A percentile compares a stretch with the other conserved stretches of the same genome.
Evolutionary conservation across 352 stramenopile species (phyloP).

Genomic region (Pythium rishiriense): DNA sequence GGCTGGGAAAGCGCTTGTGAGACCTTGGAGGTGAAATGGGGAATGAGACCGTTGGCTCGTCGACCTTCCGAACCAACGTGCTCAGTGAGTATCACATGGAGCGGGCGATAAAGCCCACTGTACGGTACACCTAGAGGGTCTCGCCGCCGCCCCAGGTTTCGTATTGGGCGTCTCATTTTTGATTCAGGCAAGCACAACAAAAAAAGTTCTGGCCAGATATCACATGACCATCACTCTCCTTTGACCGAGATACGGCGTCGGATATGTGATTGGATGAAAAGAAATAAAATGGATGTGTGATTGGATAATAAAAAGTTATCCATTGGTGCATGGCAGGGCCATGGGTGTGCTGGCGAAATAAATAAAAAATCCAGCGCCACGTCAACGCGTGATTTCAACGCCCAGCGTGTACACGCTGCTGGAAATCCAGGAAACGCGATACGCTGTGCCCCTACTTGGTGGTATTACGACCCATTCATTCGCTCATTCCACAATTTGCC

Average conservation of each 20-base stretch:
- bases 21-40: not conserved
- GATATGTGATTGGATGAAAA: not conserved
- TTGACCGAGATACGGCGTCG: not conserved
- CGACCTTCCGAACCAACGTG: not conserved
- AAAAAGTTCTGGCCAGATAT: not conserved
- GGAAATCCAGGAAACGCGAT: no score
- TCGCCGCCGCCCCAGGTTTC: no score
- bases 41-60: not conserved
- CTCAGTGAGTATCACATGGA: no score
- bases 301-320: not conserved
- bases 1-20: not conserved
- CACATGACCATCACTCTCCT: not conserved
- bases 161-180: not conserved
- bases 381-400: not conserved
- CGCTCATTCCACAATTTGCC: not conserved
- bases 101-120: not conserved
- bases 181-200: not conserved
- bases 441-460: no score
- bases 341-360: not conserved
- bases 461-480: no score
- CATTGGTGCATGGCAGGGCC: not conserved
- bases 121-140: no score
- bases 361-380: not conserved
- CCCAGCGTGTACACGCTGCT: no score
- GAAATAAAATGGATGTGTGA: not conserved